Evolutionary conservation across 768 basidiomycete species (phyloP).

Genomic region (Mycena galopus): DNA sequence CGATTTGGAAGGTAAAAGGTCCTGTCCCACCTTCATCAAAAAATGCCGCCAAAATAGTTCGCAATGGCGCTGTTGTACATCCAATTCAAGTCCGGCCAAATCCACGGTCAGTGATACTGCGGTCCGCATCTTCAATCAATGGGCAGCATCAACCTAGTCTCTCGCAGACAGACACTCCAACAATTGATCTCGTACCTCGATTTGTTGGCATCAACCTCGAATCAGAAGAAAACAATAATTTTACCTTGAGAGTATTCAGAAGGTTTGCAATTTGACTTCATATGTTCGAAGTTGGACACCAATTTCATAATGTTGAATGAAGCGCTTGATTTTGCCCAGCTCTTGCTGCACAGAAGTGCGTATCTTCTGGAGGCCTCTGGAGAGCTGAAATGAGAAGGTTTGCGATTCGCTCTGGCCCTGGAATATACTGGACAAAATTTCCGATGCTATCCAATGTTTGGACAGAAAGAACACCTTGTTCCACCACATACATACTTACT

Average conservation of each 20-base stretch:
- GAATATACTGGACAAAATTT: background rate
- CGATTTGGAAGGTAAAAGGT: too few species aligned
- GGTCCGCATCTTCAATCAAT: too few species aligned
- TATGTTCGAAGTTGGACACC: background rate
- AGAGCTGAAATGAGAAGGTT: background rate
- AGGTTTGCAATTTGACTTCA: slow-evolving; percentile 1
- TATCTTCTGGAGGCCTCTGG: slow-evolving; percentile 5
- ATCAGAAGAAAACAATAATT: too few species aligned
- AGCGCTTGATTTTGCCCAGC: slow-evolving; percentile 11
- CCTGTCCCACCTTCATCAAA: too few species aligned
- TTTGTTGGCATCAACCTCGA: too few species aligned
- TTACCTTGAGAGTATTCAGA: too few species aligned
- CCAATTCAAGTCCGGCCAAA: background rate
- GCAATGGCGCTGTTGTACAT: slow-evolving; percentile 7
- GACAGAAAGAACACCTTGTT: background rate
- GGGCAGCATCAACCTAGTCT: too few species aligned
- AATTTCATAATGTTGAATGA: slow-evolving; percentile 10
- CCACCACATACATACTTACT: background rate
- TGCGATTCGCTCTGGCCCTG: too few species aligned
- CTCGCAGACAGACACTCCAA: too few species aligned
- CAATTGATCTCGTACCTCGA: too few species aligned
- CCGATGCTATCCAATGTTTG: background rate
- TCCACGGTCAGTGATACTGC: background rate
- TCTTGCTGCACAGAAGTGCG: background rate
- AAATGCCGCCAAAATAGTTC: too few species aligned